Base-by-base conservation (phyloP, 768 basidiomycete genomes). In the Leucocoprinus leucothites region DNA sequence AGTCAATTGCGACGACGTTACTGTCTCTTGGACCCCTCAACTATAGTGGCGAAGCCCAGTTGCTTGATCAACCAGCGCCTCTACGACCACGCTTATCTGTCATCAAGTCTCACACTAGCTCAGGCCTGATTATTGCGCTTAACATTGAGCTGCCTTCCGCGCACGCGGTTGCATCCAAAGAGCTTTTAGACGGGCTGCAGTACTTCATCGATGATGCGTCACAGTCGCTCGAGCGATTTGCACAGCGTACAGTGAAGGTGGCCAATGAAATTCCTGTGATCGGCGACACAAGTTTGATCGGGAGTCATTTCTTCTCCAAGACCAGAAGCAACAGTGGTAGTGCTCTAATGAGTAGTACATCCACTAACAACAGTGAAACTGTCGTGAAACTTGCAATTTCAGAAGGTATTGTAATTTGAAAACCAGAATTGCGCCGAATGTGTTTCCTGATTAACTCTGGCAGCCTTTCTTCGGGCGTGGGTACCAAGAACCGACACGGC, bases 151-250 rank as follows among this genome's bases (percentile, higher is more conserved):
- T 95, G 13, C 91, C 93, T 13, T 84, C 85, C 3, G 67, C 89
- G n/a, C 71, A 81, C 61, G 66, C 79, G 9, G 71, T 81, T 36
- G 61, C 93, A 46, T 75, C 81, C 9, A 96, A 98, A 67, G 63
- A 71, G 4, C 58, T 74, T 1, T 68, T 94, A 7, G 92, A 98
- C 64, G 81, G 82, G 11, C 67, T 98, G 16, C 94, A 98, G 67
- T 87, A 86, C 63, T 91, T 89, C 78, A 86, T 85, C 6, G 97
- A 99, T 64, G 94, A 98, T 64, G 66, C 86, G 24, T 72, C 85
- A n/a, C 91, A 89, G 62, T 78, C 87, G 48, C 62, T 87, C 3
- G 88, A 89, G 49, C 75, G 71, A 14, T 68, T 74, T 61, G 18
- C 52, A 63, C 14, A 58, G 60, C 54, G 43, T 6, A 25, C 48